Percentiles rank a stretch among this genome's conserved stretches.
Conservation (phyloP, 2,329 filamentous ascomycete genomes). For the Colletotrichum godetiae region DNA sequence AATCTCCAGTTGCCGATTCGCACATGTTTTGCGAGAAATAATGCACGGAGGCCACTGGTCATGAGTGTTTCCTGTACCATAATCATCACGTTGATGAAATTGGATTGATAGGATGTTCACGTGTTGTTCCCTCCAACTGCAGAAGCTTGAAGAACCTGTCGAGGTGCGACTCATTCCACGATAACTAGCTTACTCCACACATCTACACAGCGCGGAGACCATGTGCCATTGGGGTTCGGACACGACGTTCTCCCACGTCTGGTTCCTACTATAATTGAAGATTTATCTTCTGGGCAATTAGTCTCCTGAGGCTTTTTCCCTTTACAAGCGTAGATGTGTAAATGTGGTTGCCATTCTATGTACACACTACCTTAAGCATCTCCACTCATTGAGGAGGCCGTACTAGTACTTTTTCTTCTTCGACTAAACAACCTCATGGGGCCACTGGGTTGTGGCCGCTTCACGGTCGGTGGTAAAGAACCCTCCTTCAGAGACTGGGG, state of each 20-base stretch:
- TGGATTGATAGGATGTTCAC: no score
- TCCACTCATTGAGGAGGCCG: conserved; percentile 10
- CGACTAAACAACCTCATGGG: conserved; percentile 22
- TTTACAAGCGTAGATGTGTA: neutral
- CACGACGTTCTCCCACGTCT: neutral
- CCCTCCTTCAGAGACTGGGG: conserved; percentile 34
- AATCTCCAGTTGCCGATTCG: no score
- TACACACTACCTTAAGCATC: neutral
- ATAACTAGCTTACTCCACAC: no score
- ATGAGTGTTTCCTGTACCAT: neutral
- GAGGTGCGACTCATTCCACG: no score
- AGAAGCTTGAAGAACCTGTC: no score
- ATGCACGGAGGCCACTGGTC: neutral
- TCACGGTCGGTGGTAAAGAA: neutral
- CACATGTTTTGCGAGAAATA: no score
- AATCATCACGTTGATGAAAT: neutral
- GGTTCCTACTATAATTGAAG: neutral
- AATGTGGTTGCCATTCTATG: no score
- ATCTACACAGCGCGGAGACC: neutral
- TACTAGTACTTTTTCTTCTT: conserved; percentile 6
- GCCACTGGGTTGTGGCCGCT: conserved; percentile 1
- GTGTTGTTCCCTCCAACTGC: no score
- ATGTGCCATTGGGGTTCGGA: neutral
- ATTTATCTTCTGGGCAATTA: neutral
- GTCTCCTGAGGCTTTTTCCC: neutral